A percentile compares a stretch with the other conserved stretches of the same genome.
phyloP scores from a whole-genome alignment of 768 basidiomycete species.

The Peribolospora kevripleyi region DNA sequence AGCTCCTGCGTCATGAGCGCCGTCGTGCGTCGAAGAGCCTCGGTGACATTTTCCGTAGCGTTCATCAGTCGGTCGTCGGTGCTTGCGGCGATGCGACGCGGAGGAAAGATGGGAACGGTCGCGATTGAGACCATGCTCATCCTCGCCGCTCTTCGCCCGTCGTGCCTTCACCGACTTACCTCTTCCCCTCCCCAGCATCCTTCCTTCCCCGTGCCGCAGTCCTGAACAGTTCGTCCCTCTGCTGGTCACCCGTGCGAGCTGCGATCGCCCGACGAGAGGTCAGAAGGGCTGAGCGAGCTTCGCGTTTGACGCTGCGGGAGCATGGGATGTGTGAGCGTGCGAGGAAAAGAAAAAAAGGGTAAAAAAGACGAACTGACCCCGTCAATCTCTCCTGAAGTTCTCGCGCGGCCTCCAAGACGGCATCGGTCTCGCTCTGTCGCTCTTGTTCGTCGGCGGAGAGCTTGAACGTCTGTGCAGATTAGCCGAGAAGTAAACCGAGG shows the following conservation, averaged over 20 bases:
- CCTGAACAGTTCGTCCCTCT: no score
- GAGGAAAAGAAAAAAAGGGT: neutral
- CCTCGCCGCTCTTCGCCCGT: no score
- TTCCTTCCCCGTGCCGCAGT: no score
- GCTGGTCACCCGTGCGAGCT: no score
- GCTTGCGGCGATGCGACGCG: neutral
- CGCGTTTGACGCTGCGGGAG: no score
- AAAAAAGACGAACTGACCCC: constrained; percentile 25
- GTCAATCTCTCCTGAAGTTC: constrained; percentile 28
- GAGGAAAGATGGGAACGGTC: no score
- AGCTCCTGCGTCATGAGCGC: constrained; percentile 75
- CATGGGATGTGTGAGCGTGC: no score
- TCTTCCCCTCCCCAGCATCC: no score
- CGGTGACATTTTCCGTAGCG: constrained; percentile 70
- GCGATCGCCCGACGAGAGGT: no score
- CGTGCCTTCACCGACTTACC: no score
- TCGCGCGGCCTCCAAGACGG: constrained; percentile 28
- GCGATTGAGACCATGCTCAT: no score
- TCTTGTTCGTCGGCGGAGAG: constrained; percentile 45
- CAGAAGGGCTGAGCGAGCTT: no score
- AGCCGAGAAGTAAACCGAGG: neutral
- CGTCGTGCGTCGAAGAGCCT: constrained; percentile 60
- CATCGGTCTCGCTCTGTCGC: constrained; percentile 29
- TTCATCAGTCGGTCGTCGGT: constrained; percentile 72
- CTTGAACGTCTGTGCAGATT: constrained; percentile 33